Base-by-base conservation (phyloP, 257 asterid genomes). In the Eustoma russellianum region DNA sequence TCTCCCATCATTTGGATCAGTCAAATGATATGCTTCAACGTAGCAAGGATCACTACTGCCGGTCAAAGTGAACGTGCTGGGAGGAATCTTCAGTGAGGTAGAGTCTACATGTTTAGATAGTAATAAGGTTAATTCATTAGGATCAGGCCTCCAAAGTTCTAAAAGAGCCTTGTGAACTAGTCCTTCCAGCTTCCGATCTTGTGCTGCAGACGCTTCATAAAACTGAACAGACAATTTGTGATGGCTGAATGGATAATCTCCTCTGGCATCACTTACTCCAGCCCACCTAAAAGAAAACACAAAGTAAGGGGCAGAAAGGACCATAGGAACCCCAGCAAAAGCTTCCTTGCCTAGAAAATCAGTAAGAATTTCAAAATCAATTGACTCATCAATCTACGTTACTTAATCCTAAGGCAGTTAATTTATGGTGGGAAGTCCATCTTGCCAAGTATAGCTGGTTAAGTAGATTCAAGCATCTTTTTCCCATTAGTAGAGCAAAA, bases 11-110 rank as follows among this genome's bases (percentile, higher is more conserved):
- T 66, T 82, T 66, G 96, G 85, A 77, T 88, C 96, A 17, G 93
- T 54, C 79, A 88, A 74, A 77, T 88, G 94, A 76, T 84, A 83
- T 38, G 85, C 94, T 78, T 88, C 96, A 45, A 88, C 93, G 64
- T 83, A 88, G 62, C 96, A 88, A 67, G 96, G 96, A 77, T 87
- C 96, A 53, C 96, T 88, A 77, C 96, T 84, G 53, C 88, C 94
- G 15, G 87, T 74, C 85, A 88, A 73, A 50, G 96, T 73, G 66
- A 68, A 65, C 45, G 94, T 82, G 61, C 81, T 76, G 4, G 96
- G 96, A 61, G 93, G 93, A 56, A 78, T 79, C 79, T 81, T 88
- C 70, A 84, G 73, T 60, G 76, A 66, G 55, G 83, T 70, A 35
- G 93, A 75, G 66, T 75, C 82, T 14, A 73, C 61, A 70, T 90